A percentile compares a stretch with the other conserved stretches of the same genome.
phyloP scores from a whole-genome alignment of 176 grass and related monocot genomes.

The Juncus inflexus region DNA sequence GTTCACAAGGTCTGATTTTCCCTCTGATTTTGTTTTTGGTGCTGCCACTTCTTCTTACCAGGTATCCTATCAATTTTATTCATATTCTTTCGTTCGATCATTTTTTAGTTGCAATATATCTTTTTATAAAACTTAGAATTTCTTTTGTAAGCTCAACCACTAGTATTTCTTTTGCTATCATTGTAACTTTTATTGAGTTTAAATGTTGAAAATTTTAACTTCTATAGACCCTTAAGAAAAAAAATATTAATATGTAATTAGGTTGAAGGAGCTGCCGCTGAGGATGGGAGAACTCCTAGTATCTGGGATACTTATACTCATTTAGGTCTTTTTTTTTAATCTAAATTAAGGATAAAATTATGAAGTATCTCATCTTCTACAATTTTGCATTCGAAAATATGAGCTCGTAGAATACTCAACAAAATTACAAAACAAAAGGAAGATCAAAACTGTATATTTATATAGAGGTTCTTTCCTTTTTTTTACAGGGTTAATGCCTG shows the following conservation, averaged over 20 bases:
- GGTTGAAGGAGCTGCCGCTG: conserved; percentile 19
- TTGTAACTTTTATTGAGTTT: not conserved
- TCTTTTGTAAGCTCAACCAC: too few relatives aligned
- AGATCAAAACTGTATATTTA: not conserved
- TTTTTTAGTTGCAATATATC: too few relatives aligned
- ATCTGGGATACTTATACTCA: conserved; percentile 12
- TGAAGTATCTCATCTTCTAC: not conserved
- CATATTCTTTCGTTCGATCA: not conserved
- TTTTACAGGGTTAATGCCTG: conserved; percentile 50
- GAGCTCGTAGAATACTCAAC: not conserved
- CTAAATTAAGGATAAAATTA: not conserved
- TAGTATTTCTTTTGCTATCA: not conserved
- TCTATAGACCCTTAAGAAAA: not conserved
- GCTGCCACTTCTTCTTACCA: conserved; percentile 83
- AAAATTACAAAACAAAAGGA: not conserved
- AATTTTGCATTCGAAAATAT: too few relatives aligned
- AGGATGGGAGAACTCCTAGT: conserved; percentile 6
- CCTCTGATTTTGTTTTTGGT: conserved; percentile 62
- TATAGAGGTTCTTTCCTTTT: not conserved
- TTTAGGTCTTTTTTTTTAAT: not conserved
- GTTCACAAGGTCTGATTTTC: conserved; percentile 67
- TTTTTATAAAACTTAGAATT: too few relatives aligned
- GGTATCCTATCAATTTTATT: conserved; percentile 21
- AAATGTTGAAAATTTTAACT: not conserved
- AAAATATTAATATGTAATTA: not conserved